Base-by-base conservation (phyloP, 805 yeast species). In the Zygosaccharomyces rouxii region DNA sequence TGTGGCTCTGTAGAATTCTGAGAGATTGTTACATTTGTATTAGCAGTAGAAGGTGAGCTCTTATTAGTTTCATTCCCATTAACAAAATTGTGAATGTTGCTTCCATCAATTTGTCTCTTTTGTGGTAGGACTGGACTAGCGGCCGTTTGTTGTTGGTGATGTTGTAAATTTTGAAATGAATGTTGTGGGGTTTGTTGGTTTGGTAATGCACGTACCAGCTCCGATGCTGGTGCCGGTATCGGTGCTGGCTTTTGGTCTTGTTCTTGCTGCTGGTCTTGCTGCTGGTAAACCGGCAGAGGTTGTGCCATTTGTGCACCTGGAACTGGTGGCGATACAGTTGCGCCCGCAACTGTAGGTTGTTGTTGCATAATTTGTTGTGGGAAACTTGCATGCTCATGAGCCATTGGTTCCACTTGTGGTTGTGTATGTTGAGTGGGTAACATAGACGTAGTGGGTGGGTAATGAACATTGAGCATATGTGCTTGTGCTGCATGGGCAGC, bases 61-160 rank as follows among this genome's bases (percentile, higher is more conserved):
- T 28, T 44, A 5, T 25, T 42, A 23, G 18, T 47, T 3, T 45
- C 47, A 25, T 22, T 28, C 10, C 25, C 44, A 3, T 44, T 57
- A 4, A 63, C 64, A 38, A 62, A 48, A 1, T 66, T 61, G 43
- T 62, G 56, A 42, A 63, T 64, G 10, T 33, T 33, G 10, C 60
- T 62, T 13, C 62, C 63, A 38, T 62, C 66, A 44, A 55, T 49
- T 5, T 58, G 52, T 53, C 68, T 63, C 46, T 64, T 65, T 42
- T 61, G 62, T 4, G 67, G 64, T 13, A 56, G 23, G 3, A 44
- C 45, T 13, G 51, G 51, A 23, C 49, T 51, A 39, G 46, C 35
- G 35, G 46, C 14, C 13, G 39, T 47, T 40, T 33, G 50, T 49
- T 1, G 45, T 10, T 33, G 21, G 7, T 33, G 21, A 14, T 16